Percentiles rank a stretch among this genome's conserved stretches.
Conservation (phyloP, 177 flowering plant species). For the Vitis hybrid region DNA sequence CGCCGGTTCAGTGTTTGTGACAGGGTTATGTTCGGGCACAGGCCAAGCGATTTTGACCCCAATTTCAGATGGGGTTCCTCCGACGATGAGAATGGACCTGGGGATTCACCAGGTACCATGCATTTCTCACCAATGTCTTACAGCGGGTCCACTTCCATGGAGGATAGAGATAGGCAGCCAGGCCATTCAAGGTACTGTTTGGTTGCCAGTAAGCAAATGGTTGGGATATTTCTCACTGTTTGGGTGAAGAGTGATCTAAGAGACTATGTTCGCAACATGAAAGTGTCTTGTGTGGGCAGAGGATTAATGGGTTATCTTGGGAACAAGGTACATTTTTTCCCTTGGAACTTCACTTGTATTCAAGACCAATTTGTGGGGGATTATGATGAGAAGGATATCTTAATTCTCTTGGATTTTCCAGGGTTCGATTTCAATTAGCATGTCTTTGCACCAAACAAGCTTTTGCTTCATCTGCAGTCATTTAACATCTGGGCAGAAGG, state of each 20-base stretch:
- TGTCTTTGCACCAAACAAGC: constrained; percentile 95
- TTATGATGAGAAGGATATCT: constrained; percentile 10
- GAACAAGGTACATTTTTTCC: constrained; percentile 70
- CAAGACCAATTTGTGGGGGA: neutral
- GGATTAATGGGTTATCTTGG: constrained; percentile 99
- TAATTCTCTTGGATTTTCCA: constrained; percentile 39
- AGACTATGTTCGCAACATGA: constrained; percentile 68
- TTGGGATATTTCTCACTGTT: constrained; percentile 87
- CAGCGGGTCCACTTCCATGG: constrained; percentile 52
- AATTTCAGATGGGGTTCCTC: constrained; percentile 57
- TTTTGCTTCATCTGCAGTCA: constrained; percentile 98
- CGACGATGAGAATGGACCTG: constrained; percentile 62
- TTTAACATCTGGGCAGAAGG: constrained; percentile 95
- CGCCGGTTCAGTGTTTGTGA: constrained; percentile 71
- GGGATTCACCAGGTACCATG: constrained; percentile 40
- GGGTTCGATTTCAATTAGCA: constrained; percentile 98
- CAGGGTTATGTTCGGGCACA: constrained; percentile 48
- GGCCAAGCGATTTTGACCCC: constrained; percentile 55
- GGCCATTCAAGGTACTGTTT: constrained; percentile 78
- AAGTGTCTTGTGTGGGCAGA: constrained; percentile 96
- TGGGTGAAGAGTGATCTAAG: constrained; percentile 85
- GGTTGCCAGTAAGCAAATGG: constrained; percentile 98
- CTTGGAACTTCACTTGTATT: neutral
- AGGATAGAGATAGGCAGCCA: constrained; percentile 53
- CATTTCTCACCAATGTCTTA: constrained; percentile 60